Percentiles rank a stretch among this genome's conserved stretches.
Conservation (phyloP, 805 yeast genomes). For the Kuraishia capsulata region DNA sequence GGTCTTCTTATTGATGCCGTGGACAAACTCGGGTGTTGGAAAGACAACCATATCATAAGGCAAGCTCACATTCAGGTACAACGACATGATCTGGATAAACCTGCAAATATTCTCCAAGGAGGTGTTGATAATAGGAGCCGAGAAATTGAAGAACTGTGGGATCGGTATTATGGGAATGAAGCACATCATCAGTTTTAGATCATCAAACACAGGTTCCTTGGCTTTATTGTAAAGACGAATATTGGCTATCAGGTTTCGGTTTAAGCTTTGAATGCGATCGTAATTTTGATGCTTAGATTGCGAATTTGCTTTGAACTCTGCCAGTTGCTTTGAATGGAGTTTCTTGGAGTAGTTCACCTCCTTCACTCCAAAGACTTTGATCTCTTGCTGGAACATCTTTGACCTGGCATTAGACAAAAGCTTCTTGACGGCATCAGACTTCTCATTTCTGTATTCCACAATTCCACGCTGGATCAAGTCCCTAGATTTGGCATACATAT, state of each 20-base stretch:
- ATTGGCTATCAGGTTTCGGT: background rate
- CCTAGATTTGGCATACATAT: constrained; percentile 1
- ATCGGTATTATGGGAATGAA: constrained; percentile 18
- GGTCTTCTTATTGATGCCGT: background rate
- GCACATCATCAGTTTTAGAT: constrained; percentile 6
- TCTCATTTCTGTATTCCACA: constrained; percentile 4
- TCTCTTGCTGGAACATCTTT: constrained; percentile 10
- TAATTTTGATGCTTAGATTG: no score
- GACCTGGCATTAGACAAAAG: constrained; percentile 7
- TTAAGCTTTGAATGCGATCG: no score
- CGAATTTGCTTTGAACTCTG: background rate
- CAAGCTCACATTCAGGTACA: constrained; percentile 9
- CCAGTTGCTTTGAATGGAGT: no score
- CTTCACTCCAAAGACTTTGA: constrained; percentile 4
- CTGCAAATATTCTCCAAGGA: constrained; percentile 12
- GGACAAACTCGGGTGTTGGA: constrained; percentile 1
- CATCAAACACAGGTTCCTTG: background rate
- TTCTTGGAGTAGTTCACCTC: background rate
- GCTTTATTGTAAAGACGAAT: background rate
- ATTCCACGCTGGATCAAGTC: background rate
- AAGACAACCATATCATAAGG: constrained; percentile 12
- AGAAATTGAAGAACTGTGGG: constrained; percentile 9
- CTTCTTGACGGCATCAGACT: constrained; percentile 6
- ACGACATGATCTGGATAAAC: constrained; percentile 9
- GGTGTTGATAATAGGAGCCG: constrained; percentile 11